A percentile compares a stretch with the other conserved stretches of the same genome.
Evolutionary conservation across 2,329 filamentous ascomycete genomes (phyloP).

Genomic region (Apiospora marii): DNA sequence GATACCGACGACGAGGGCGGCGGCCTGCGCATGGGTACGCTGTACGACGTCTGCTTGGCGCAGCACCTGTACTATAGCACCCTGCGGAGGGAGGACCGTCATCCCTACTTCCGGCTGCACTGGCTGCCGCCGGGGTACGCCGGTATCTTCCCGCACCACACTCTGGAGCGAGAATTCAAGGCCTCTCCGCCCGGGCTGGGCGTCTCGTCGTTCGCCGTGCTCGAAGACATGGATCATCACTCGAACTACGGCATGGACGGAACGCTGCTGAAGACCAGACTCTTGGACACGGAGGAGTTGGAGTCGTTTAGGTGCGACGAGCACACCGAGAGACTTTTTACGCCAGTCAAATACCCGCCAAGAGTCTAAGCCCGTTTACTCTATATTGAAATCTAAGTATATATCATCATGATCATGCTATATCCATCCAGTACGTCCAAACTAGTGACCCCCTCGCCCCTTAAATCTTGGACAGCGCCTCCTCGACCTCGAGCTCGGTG

Average conservation of each 20-base stretch:
- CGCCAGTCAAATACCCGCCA: not conserved
- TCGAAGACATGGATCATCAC: not conserved
- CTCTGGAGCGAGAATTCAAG: not conserved
- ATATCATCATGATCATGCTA: not conserved
- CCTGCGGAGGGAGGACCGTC: not conserved
- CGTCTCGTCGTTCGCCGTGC: not conserved
- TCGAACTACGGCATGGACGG: not conserved
- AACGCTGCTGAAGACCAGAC: not conserved
- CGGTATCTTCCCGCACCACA: not conserved
- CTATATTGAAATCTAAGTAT: not conserved
- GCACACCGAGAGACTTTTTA: not conserved
- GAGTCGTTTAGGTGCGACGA: not conserved
- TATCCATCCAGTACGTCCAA: not conserved
- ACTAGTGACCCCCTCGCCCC: not conserved
- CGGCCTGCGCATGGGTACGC: slow-evolving; percentile 2
- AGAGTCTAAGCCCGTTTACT: not conserved
- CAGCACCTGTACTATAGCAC: no score
- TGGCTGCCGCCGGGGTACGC: not conserved
- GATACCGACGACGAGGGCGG: not conserved
- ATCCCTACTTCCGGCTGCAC: not conserved
- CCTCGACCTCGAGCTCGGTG: slow-evolving; percentile 35
- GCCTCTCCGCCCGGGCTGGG: not conserved
- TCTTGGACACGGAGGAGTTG: not conserved
- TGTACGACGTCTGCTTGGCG: not conserved
- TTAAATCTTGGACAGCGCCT: slow-evolving; percentile 8